Evolutionary conservation across 2,329 filamentous ascomycete genomes (phyloP).

Genomic region (Fusarium caatingaense): DNA sequence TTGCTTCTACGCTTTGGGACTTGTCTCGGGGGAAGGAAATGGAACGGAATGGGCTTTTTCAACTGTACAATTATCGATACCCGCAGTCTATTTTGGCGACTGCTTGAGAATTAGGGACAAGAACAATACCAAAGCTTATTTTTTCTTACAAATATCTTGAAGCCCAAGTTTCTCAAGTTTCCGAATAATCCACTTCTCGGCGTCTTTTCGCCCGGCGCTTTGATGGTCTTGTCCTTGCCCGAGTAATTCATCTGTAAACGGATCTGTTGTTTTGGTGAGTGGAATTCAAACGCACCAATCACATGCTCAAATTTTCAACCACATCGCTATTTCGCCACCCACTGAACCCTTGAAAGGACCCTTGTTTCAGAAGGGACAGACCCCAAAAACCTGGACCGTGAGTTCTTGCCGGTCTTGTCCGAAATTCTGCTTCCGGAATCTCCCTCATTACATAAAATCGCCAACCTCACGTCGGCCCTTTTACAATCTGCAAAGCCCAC

Average conservation of each 20-base stretch:
- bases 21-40: slow-evolving; percentile 22
- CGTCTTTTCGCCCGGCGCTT: slow-evolving; percentile 6
- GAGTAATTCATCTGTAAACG: neutral
- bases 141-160: neutral
- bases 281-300: slow-evolving; percentile 27
- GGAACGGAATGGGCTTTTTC: slow-evolving; percentile 9
- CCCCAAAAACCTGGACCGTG: neutral
- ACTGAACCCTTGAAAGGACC: slow-evolving; percentile 17
- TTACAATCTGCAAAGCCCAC: slow-evolving; percentile 55
- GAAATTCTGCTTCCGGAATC: slow-evolving; percentile 33
- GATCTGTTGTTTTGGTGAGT: neutral
- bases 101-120: slow-evolving; percentile 20
- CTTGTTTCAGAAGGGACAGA: slow-evolving; percentile 15
- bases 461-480: slow-evolving; percentile 52
- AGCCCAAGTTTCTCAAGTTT: neutral
- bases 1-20: slow-evolving; percentile 19
- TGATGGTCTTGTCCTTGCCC: neutral
- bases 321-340: neutral
- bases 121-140: slow-evolving; percentile 14
- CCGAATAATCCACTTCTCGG: slow-evolving; percentile 17
- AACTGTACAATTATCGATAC: slow-evolving; percentile 39
- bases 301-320: neutral
- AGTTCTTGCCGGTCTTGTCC: slow-evolving; percentile 28
- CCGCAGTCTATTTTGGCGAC: slow-evolving; percentile 26
- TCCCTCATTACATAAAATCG: slow-evolving; percentile 42